phyloP scores from a whole-genome alignment of 2,329 filamentous ascomycete genomes.

The Xylaria sp. region DNA sequence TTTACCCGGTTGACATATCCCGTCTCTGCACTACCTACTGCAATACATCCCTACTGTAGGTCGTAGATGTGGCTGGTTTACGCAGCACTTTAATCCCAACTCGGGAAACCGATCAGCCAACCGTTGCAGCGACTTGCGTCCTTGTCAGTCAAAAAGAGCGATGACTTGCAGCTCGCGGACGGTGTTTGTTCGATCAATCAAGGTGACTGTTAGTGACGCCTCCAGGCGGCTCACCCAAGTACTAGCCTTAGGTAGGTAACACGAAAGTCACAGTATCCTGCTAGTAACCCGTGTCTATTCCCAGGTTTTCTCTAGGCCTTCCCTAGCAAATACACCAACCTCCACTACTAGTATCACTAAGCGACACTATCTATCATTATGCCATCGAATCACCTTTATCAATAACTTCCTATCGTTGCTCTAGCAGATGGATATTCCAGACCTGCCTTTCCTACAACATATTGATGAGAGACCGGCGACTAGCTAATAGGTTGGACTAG shows the following conservation, averaged over 20 bases:
- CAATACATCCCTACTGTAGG: not conserved
- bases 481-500: not conserved
- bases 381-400: not conserved
- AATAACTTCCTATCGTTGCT: constrained; percentile 8
- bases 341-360: not conserved
- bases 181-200: constrained; percentile 11
- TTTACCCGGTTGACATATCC: constrained; percentile 10
- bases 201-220: constrained; percentile 2
- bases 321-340: not conserved
- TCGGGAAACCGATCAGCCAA: constrained; percentile 17
- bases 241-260: not conserved
- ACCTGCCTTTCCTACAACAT: not conserved
- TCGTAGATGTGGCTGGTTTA: constrained; percentile 19
- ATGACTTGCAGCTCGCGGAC: constrained; percentile 10
- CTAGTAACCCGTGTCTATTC: not conserved
- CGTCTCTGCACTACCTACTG: not conserved
- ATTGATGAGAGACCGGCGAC: not conserved
- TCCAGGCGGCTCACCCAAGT: not conserved
- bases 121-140: constrained; percentile 7
- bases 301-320: not conserved
- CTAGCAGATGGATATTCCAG: not conserved
- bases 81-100: constrained; percentile 5
- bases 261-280: not conserved
- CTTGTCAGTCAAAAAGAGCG: constrained; percentile 10
- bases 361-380: not conserved